Conservation (phyloP, 2,329 filamentous ascomycete species). For the Myrmaecium sp. region DNA sequence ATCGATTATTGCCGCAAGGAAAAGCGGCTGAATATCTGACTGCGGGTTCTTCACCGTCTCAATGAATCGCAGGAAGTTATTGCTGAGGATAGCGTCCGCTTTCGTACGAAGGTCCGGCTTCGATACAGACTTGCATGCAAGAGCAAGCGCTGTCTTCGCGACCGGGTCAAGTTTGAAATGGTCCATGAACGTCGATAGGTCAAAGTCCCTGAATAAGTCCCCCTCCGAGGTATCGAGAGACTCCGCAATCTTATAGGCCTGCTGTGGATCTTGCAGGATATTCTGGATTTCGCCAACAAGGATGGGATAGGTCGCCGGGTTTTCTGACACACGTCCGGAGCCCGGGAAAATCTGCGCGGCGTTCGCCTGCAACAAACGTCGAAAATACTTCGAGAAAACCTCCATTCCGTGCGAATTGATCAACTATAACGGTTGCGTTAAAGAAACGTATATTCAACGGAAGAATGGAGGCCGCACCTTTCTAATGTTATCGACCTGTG, state of each 20-base stretch:
- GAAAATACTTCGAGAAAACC: constrained; percentile 90
- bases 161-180: constrained; percentile 88
- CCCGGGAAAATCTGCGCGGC: constrained; percentile 79
- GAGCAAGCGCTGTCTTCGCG: constrained; percentile 69
- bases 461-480: constrained; percentile 50
- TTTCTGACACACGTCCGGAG: constrained; percentile 53
- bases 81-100: constrained; percentile 79
- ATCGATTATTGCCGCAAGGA: constrained; percentile 68
- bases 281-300: constrained; percentile 74
- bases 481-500: constrained; percentile 76
- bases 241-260: constrained; percentile 83
- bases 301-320: constrained; percentile 68
- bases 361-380: constrained; percentile 81
- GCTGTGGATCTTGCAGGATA: constrained; percentile 60
- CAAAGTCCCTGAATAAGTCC: constrained; percentile 89
- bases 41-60: constrained; percentile 51
- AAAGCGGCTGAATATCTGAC: constrained; percentile 41
- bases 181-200: constrained; percentile 86
- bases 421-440: too few species aligned
- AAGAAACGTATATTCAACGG: not conserved
- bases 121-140: constrained; percentile 73
- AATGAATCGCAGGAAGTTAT: constrained; percentile 61
- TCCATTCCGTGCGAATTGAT: constrained; percentile 99
- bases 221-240: constrained; percentile 80
- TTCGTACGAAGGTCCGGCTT: constrained; percentile 75